Evolutionary conservation across 2,329 filamentous ascomycete genomes (phyloP), one percentile per base, ranked within the genome.

Genomic region (Scortechinia acanthostroma): DNA sequence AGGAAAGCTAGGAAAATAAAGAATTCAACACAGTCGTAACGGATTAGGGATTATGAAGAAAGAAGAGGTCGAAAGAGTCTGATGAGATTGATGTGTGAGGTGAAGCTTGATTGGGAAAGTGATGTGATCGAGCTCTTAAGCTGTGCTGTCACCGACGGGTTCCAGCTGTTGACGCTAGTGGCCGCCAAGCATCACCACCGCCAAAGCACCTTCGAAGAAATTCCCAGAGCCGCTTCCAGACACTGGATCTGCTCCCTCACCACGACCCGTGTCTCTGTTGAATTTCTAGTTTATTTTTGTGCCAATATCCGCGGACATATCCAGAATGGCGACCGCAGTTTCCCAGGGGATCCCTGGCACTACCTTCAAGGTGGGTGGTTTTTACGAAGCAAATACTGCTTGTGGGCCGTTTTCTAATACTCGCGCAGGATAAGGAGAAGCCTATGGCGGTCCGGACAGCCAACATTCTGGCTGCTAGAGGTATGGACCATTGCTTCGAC

Each of bases 391-490:
- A 15, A 35, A 19, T 44, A 15, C 21, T 43, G 52, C 61, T 56
- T 55, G 63, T 55, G 51, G 45, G 48, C 51, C 64, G 56, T 60
- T 64, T 55, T 58, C 58, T 59, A 58, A 58, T 63, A 68, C 55
- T 68, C 53, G 45, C 43, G 6, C 55, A 84, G 80, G 79, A 84
- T 62, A 98, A 96, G 81, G 93, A 96, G 74, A 98, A 98, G 88
- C 93, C 93, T 55, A 85, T 93, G 75, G 93, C 93, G 53, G 93
- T 98, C 53, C 86, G 93, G 56, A 91, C 88, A 52, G 88, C 88
- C 60, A 98, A 98, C 71, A 97, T 98, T 68, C 86, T 95, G 60
- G 93, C 93, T 56, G 93, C 93, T 57, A 82, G 91, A 88, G 89
- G 89, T 91, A 76, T 56, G 70, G 16, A 40, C 22, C 43, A 42